These are phyloP conservation scores for Amaranthus cruentus DNA, from an alignment of 148 eudicot species.

Conservation along the genomic window DNA sequence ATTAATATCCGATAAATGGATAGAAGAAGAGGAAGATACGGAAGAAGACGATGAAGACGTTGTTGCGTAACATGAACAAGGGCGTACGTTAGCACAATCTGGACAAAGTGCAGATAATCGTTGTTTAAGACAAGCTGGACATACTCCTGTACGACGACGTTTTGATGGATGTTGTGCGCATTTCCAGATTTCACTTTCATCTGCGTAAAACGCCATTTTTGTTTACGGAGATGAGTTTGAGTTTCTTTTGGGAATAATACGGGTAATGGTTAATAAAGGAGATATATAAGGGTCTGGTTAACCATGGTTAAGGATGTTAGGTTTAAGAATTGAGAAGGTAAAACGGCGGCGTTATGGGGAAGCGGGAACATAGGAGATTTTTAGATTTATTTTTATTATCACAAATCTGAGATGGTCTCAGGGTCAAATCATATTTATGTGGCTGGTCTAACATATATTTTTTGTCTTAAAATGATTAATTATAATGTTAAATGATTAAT, in stretches of 20 bases:
- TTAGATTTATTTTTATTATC: too few species aligned
- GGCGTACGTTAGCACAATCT: constrained; percentile 51
- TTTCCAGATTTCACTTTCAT: constrained; percentile 60
- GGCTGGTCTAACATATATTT: too few species aligned
- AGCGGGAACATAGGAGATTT: neutral
- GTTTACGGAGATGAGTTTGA: neutral
- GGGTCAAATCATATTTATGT: too few species aligned
- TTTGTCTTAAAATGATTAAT: too few species aligned
- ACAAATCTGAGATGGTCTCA: too few species aligned
- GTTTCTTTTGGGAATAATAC: neutral
- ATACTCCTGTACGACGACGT: constrained; percentile 54
- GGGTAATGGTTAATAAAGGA: neutral
- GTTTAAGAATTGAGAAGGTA: neutral
- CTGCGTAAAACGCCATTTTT: constrained; percentile 51
- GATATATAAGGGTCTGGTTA: constrained; percentile 4
- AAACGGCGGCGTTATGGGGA: constrained; percentile 16
- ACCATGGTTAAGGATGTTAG: constrained; percentile 10
- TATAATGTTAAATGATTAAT: too few species aligned
- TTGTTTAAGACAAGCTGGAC: constrained; percentile 53
- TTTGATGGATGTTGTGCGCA: constrained; percentile 61
- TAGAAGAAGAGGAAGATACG: constrained; percentile 30
- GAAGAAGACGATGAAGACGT: constrained; percentile 32
- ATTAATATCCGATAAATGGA: constrained; percentile 24
- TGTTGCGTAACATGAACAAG: constrained; percentile 41
- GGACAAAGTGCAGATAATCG: constrained; percentile 69